A percentile compares a stretch with the other conserved stretches of the same genome.
These are phyloP conservation scores for Trebouxia sp. DNA, from an alignment of 139 green algal species.

Conservation along the genomic window DNA sequence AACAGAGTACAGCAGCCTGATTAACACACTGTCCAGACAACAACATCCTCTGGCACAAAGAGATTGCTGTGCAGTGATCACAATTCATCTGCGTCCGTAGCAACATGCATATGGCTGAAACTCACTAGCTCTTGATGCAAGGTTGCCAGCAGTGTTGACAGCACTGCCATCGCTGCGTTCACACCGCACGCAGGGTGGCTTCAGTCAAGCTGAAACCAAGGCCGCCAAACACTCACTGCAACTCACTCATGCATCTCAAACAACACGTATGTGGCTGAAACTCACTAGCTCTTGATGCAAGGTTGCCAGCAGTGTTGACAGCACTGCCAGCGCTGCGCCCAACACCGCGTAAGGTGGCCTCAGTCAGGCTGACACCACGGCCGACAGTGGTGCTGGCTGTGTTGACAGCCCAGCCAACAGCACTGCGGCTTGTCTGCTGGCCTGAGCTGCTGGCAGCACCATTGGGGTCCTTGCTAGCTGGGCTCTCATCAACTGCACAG, in stretches of 20 bases:
- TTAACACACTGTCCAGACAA: too few relatives aligned
- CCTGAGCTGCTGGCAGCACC: not conserved
- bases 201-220: not conserved
- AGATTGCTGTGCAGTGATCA: too few relatives aligned
- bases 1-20: too few relatives aligned
- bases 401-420: conserved; percentile 9
- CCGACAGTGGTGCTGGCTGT: conserved; percentile 9
- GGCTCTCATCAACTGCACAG: not conserved
- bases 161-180: not conserved
- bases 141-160: conserved; percentile 3
- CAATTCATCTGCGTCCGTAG: too few relatives aligned
- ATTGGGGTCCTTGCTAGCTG: not conserved
- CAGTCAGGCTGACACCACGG: not conserved
- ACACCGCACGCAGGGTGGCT: not conserved
- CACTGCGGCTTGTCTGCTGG: not conserved
- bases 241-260: too few relatives aligned
- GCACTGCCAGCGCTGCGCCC: not conserved
- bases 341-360: not conserved
- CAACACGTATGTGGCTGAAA: not conserved
- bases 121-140: conserved; percentile 14
- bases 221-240: too few relatives aligned
- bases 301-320: conserved; percentile 3
- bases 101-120: not conserved
- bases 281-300: conserved; percentile 14
- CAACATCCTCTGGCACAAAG: too few relatives aligned